These are phyloP conservation scores for Exutisphaerella laricina DNA, from an alignment of 2,329 filamentous ascomycete genomes.

Conservation along the genomic window DNA sequence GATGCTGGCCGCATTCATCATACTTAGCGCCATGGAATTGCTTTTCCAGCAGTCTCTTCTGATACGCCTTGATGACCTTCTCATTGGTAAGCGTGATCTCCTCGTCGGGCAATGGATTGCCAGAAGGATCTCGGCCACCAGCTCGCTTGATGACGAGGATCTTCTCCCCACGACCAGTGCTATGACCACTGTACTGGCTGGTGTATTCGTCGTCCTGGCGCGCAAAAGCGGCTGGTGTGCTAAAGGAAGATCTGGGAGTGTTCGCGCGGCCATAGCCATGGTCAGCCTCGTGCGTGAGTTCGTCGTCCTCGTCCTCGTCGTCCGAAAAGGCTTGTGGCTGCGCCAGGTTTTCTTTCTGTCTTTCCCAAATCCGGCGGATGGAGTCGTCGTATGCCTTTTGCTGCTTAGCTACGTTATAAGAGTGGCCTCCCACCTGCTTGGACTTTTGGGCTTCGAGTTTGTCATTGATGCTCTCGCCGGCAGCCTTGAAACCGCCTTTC, in stretches of 20 bases:
- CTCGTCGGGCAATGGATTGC: constrained; percentile 42
- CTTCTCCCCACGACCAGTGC: constrained; percentile 50
- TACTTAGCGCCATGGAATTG: constrained; percentile 66
- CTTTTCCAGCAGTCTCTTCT: constrained; percentile 66
- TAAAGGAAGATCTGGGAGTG: constrained; percentile 62
- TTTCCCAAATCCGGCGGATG: constrained; percentile 87
- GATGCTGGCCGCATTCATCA: not conserved
- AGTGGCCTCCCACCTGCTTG: constrained; percentile 73
- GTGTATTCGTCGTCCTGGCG: constrained; percentile 71
- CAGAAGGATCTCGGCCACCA: constrained; percentile 53
- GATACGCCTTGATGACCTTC: constrained; percentile 82
- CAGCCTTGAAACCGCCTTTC: constrained; percentile 93
- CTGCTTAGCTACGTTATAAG: constrained; percentile 94
- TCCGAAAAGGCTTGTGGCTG: constrained; percentile 71
- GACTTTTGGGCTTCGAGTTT: constrained; percentile 72
- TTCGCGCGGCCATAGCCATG: constrained; percentile 39
- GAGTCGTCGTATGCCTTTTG: constrained; percentile 87
- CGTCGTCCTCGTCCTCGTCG: constrained; percentile 60
- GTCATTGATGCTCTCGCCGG: constrained; percentile 82
- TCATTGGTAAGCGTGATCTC: constrained; percentile 51
- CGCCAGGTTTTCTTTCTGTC: constrained; percentile 72
- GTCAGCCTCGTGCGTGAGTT: constrained; percentile 45
- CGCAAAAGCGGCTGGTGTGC: constrained; percentile 50
- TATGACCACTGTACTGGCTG: constrained; percentile 46
- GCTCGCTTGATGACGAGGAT: constrained; percentile 68